phyloP scores from a whole-genome alignment of 305 asterid genomes.

The Fraxinus angustifolia region DNA sequence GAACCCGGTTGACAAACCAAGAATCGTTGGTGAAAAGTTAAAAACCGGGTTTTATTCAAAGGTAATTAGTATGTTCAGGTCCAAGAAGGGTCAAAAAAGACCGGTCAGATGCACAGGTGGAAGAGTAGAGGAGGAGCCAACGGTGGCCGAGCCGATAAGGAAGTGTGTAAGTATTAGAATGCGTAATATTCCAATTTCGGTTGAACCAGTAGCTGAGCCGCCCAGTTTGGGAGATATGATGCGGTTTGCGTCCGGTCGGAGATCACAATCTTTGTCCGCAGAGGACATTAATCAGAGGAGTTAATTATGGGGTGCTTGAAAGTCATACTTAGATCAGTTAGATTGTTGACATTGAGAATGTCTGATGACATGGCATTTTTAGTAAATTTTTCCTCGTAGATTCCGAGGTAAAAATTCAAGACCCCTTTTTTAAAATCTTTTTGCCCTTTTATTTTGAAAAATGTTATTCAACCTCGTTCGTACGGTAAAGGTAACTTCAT shows the following conservation, averaged over 20 bases:
- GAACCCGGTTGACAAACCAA: conserved; percentile 17
- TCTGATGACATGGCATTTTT: conserved; percentile 24
- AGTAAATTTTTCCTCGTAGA: background rate
- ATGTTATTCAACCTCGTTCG: background rate
- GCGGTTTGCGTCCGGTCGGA: conserved; percentile 65
- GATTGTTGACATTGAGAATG: background rate
- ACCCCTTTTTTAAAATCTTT: background rate
- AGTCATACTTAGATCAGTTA: background rate
- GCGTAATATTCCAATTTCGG: conserved; percentile 25
- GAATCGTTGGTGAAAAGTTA: conserved; percentile 22
- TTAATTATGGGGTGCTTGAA: background rate
- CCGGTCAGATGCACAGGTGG: conserved; percentile 25
- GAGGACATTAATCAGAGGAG: background rate
- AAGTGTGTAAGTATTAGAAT: conserved; percentile 32
- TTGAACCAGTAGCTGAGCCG: conserved; percentile 41
- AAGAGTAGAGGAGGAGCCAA: conserved; percentile 24
- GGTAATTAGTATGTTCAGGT: conserved; percentile 51
- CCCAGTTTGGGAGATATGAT: conserved; percentile 65
- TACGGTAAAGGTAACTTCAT: too few relatives aligned
- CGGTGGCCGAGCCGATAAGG: conserved; percentile 34
- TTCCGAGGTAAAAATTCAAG: background rate
- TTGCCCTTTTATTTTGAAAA: background rate
- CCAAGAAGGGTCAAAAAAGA: conserved; percentile 30
- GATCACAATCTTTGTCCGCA: conserved; percentile 42
- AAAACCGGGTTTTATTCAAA: conserved; percentile 45